phyloP scores from a whole-genome alignment of 2,329 filamentous ascomycete species.

The Fusarium compactum region DNA sequence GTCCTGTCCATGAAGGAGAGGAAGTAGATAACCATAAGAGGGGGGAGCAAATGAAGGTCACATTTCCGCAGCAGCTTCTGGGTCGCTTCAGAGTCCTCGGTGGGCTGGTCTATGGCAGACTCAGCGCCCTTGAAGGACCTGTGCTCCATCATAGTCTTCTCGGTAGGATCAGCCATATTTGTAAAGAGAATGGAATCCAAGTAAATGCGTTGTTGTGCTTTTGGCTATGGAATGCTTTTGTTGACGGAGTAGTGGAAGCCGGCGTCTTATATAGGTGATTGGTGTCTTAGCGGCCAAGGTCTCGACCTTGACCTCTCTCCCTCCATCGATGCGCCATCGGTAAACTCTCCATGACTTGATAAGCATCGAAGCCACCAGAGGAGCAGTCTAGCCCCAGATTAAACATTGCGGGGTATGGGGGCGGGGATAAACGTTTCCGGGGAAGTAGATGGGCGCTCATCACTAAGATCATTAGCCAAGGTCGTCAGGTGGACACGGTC shows the following conservation, averaged over 20 bases:
- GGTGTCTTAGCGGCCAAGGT: background rate
- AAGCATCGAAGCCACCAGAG: background rate
- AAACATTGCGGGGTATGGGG: background rate
- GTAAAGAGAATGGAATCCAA: background rate
- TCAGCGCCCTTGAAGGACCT: background rate
- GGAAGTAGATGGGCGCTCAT: background rate
- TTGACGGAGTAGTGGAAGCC: background rate
- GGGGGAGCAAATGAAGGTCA: conserved; percentile 74
- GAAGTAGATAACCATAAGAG: conserved; percentile 39
- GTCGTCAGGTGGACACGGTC: background rate
- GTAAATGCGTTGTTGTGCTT: background rate
- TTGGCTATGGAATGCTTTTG: rapidly evolving
- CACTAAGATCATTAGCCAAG: background rate
- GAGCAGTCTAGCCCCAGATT: background rate
- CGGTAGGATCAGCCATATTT: background rate
- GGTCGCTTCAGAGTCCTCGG: background rate
- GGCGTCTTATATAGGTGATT: background rate
- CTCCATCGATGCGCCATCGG: too few species aligned
- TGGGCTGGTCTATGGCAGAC: background rate
- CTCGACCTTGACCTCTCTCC: background rate
- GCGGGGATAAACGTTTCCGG: background rate
- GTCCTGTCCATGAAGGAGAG: conserved; percentile 47
- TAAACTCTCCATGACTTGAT: background rate
- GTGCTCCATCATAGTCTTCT: background rate
- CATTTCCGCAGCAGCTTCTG: conserved; percentile 65